Conservation (phyloP, 495 filamentous ascomycete species). For the Xylaria grammica region DNA sequence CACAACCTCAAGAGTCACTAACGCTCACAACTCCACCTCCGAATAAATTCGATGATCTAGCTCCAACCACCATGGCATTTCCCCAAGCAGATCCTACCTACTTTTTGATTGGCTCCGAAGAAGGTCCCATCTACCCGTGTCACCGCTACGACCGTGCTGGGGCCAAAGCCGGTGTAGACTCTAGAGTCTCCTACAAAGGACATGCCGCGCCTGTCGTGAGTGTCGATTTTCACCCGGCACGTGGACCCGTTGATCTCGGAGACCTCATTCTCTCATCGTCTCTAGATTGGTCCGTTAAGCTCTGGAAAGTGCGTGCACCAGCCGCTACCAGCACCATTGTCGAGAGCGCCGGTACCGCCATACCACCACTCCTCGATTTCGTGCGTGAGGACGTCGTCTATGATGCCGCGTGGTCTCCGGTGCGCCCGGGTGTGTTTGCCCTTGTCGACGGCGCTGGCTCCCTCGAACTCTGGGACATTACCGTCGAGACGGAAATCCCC, state of each 20-base stretch:
- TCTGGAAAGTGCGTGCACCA: slow-evolving; percentile 90
- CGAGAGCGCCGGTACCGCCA: slow-evolving; percentile 54
- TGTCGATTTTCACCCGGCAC: slow-evolving; percentile 90
- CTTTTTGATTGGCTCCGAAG: slow-evolving; percentile 95
- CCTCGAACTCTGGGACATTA: slow-evolving; percentile 95
- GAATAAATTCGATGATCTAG: slow-evolving; percentile 89
- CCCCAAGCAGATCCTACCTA: slow-evolving; percentile 94
- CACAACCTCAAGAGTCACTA: slow-evolving; percentile 90
- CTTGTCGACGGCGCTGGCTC: slow-evolving; percentile 92
- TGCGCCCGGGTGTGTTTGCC: slow-evolving; percentile 90
- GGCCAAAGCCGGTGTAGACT: slow-evolving; percentile 92
- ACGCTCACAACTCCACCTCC: slow-evolving; percentile 85
- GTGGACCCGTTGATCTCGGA: slow-evolving; percentile 91
- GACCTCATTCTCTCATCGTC: slow-evolving; percentile 86
- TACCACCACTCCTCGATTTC: slow-evolving; percentile 83
- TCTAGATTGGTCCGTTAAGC: slow-evolving; percentile 94
- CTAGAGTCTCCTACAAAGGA: slow-evolving; percentile 79
- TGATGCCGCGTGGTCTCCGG: slow-evolving; percentile 91
- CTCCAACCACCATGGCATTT: slow-evolving; percentile 97
- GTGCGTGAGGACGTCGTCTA: slow-evolving; percentile 94
- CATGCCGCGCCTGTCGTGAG: slow-evolving; percentile 96
- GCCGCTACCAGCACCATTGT: slow-evolving; percentile 63
- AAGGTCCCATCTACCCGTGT: slow-evolving; percentile 93
- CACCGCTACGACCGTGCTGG: slow-evolving; percentile 97
- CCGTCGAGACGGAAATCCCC: slow-evolving; percentile 88